phyloP scores from a whole-genome alignment of 78 protist species.

The slime mould (Dictyostelium discoideum) region DNA sequence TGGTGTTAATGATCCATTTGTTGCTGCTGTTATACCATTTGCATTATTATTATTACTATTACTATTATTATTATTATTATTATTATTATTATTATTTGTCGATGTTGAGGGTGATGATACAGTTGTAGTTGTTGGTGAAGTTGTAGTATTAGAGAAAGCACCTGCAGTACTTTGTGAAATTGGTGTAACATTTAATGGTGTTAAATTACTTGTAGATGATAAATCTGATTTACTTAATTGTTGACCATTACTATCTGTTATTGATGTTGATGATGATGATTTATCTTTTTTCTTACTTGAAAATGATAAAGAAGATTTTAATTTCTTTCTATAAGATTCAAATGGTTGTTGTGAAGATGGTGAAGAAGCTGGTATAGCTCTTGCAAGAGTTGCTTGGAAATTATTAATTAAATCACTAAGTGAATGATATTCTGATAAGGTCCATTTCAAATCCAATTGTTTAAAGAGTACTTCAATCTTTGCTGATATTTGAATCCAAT shows the following conservation, averaged over 20 bases:
- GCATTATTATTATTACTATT: background rate
- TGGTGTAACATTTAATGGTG: conserved; percentile 22
- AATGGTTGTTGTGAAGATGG: background rate
- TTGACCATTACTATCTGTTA: background rate
- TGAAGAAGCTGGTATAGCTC: conserved; percentile 39
- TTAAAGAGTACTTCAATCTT: conserved; percentile 48
- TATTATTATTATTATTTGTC: background rate
- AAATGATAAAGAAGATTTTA: background rate
- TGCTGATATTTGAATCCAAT: conserved; percentile 69
- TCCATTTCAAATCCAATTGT: conserved; percentile 39
- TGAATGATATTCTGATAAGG: conserved; percentile 52
- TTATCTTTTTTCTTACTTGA: conserved; percentile 26
- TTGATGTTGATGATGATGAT: background rate
- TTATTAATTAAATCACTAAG: conserved; percentile 18
- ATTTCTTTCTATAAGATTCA: conserved; percentile 16
- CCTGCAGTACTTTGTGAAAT: background rate
- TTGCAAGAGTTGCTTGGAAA: conserved; percentile 47
- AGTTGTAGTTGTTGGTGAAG: background rate
- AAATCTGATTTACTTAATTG: background rate
- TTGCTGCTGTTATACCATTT: background rate
- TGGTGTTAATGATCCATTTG: background rate
- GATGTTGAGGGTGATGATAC: background rate
- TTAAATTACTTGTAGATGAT: background rate
- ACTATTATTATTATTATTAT: background rate
- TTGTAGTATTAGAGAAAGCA: background rate